A percentile compares a stretch with the other conserved stretches of the same genome.
These are phyloP conservation scores for Rhododendron mucronatum DNA, from an alignment of 148 eudicot species.

Conservation along the genomic window DNA sequence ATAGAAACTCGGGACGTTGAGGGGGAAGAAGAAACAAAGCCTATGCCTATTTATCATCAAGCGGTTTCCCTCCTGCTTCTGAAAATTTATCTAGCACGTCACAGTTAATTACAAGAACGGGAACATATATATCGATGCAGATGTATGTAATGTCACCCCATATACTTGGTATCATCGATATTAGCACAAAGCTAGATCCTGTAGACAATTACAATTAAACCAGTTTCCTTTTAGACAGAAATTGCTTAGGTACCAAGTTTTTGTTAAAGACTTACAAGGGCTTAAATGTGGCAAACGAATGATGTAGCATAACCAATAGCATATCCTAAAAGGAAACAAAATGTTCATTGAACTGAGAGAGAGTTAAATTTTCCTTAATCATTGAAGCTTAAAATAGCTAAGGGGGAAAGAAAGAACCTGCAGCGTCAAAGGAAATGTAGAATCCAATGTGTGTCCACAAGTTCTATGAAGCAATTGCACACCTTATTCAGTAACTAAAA, in stretches of 20 bases:
- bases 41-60: not conserved
- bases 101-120: too few species aligned
- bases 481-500: not conserved
- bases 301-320: constrained; percentile 6
- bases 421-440: not conserved
- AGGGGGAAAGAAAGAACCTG: not conserved
- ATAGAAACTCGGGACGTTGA: not conserved
- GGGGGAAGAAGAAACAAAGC: not conserved
- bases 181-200: not conserved
- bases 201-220: not conserved
- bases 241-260: constrained; percentile 62
- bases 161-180: too few species aligned
- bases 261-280: constrained; percentile 18
- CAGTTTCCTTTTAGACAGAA: constrained; percentile 7
- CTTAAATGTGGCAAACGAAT: constrained; percentile 6
- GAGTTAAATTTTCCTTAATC: not conserved
- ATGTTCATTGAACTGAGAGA: not conserved
- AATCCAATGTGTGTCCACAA: not conserved
- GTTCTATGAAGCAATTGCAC: not conserved
- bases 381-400: not conserved
- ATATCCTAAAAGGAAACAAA: not conserved
- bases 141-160: too few species aligned
- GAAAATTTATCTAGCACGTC: too few species aligned
- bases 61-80: not conserved
- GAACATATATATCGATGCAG: too few species aligned